Percentiles rank a stretch among this genome's conserved stretches.
Conservation (phyloP, 208 protist species). For the Leishmania tarentolae region DNA sequence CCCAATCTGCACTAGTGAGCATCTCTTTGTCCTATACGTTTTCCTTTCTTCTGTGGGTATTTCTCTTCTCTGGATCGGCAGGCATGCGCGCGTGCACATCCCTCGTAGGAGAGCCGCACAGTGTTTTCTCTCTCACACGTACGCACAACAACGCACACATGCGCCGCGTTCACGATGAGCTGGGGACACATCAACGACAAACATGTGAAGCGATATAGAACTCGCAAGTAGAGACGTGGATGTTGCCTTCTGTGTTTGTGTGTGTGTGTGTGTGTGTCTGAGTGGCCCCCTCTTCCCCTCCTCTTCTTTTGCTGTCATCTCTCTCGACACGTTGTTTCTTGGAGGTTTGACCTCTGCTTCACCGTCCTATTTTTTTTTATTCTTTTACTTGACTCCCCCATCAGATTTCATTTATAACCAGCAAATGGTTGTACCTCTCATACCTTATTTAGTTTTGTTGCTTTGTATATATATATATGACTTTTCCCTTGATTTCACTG, state of each 20-base stretch:
- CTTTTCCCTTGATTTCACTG: too few species aligned
- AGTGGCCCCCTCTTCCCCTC: not conserved
- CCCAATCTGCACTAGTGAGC: not conserved
- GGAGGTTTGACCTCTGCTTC: too few species aligned
- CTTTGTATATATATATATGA: not conserved
- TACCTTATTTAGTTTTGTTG: not conserved
- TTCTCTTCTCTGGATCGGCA: not conserved
- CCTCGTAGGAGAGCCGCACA: not conserved
- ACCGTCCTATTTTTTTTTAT: too few species aligned
- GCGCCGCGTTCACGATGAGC: not conserved
- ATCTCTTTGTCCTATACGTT: not conserved
- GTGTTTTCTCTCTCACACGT: not conserved
- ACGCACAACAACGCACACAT: not conserved
- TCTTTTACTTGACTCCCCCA: too few species aligned
- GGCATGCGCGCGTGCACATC: not conserved
- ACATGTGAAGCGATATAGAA: not conserved
- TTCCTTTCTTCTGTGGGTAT: not conserved
- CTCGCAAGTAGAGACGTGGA: not conserved
- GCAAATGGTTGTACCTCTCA: too few species aligned
- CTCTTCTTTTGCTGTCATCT: too few species aligned
- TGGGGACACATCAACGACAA: not conserved
- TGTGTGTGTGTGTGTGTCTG: not conserved
- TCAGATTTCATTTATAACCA: too few species aligned
- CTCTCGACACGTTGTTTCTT: too few species aligned
- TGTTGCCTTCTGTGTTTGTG: not conserved